Percentiles rank a stretch among this genome's conserved stretches.
Conservation (phyloP, 2,329 filamentous ascomycete genomes). For the Pyrenochaeta sp. region DNA sequence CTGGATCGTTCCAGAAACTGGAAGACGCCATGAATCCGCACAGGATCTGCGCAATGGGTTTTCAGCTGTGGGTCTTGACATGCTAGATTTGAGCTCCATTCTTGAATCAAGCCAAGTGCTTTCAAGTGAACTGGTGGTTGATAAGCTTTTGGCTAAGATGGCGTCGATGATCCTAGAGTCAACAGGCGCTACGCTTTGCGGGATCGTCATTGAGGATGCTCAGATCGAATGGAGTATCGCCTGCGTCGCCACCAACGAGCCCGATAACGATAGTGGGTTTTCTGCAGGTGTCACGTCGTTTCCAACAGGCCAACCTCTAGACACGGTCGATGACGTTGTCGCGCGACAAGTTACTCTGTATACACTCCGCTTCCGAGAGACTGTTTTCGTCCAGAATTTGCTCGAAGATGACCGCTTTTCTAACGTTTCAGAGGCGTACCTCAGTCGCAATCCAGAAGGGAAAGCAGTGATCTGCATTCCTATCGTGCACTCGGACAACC, state of each 20-base stretch:
- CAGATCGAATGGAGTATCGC: conserved; percentile 74
- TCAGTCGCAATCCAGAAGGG: conserved; percentile 72
- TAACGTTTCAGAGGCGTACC: conserved; percentile 75
- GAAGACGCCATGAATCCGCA: conserved; percentile 51
- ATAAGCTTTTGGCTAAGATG: conserved; percentile 80
- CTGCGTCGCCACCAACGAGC: conserved; percentile 75
- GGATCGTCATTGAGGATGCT: conserved; percentile 76
- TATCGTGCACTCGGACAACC: conserved; percentile 75
- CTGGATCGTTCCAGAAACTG: conserved; percentile 58
- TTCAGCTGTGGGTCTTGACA: conserved; percentile 73
- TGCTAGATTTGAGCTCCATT: conserved; percentile 83
- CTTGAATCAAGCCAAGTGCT: conserved; percentile 81
- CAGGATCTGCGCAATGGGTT: conserved; percentile 69
- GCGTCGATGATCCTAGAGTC: conserved; percentile 82
- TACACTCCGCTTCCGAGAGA: conserved; percentile 77
- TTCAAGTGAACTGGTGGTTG: conserved; percentile 78
- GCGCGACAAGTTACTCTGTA: conserved; percentile 80
- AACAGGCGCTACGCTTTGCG: conserved; percentile 76
- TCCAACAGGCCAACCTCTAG: conserved; percentile 70
- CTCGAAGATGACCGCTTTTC: conserved; percentile 79
- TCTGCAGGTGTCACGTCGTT: conserved; percentile 68
- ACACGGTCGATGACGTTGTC: conserved; percentile 70
- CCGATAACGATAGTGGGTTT: conserved; percentile 29
- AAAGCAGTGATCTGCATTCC: conserved; percentile 82
- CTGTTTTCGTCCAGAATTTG: conserved; percentile 77